These are phyloP conservation scores for Termitomyces sp. DNA, from an alignment of 768 basidiomycete species.

Conservation along the genomic window DNA sequence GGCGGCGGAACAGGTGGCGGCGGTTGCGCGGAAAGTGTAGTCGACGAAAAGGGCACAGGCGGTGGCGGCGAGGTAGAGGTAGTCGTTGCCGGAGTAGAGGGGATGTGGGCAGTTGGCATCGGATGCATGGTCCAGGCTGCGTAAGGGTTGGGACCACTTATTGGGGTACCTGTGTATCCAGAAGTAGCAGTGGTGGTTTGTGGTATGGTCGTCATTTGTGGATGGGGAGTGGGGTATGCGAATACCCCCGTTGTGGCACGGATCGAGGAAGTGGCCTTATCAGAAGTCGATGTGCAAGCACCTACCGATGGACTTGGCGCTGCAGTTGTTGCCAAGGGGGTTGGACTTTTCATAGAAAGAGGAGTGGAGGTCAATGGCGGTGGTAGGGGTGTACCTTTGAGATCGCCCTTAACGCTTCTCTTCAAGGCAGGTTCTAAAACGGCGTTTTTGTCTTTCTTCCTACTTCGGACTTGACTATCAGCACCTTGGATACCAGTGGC, in stretches of 20 bases:
- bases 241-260: conserved; percentile 36
- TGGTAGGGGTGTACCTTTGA: conserved; percentile 52
- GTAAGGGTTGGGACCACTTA: conserved; percentile 33
- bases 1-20: conserved; percentile 22
- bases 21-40: conserved; percentile 9
- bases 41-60: conserved; percentile 18
- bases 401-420: conserved; percentile 63
- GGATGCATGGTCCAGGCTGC: conserved; percentile 31
- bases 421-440: conserved; percentile 59
- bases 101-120: conserved; percentile 11
- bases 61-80: conserved; percentile 22
- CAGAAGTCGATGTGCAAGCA: conserved; percentile 14
- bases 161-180: conserved; percentile 20
- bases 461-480: conserved; percentile 26
- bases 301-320: conserved; percentile 18
- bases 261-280: conserved; percentile 17
- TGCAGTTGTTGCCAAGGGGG: conserved; percentile 14
- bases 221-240: conserved; percentile 31
- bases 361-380: conserved; percentile 69
- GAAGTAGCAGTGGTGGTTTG: conserved; percentile 21
- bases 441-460: conserved; percentile 57
- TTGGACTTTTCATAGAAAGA: conserved; percentile 39
- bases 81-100: conserved; percentile 16
- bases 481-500: conserved; percentile 21
- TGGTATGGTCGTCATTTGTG: conserved; percentile 17